Conservation (phyloP, 805 yeast species). For the Saturnispora mendoncae region DNA sequence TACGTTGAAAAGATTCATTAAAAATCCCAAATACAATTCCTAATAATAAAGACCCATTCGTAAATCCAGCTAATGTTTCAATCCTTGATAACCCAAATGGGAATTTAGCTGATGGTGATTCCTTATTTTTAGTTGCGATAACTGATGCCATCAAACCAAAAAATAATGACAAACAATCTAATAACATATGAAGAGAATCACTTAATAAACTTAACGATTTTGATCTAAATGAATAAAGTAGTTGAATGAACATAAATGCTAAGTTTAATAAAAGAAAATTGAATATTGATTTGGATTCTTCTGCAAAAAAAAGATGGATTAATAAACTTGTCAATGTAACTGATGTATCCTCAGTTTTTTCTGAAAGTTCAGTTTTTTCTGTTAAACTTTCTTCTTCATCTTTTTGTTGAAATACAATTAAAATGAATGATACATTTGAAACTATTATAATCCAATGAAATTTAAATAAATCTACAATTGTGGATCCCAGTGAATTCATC, state of each 20-base stretch:
- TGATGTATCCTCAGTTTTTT: neutral
- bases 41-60: constrained; percentile 80
- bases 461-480: neutral
- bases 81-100: constrained; percentile 83
- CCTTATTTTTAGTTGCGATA: constrained; percentile 25
- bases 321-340: constrained; percentile 19
- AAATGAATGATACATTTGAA: constrained; percentile 9
- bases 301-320: constrained; percentile 35
- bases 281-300: constrained; percentile 82
- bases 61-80: constrained; percentile 90
- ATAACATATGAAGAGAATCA: constrained; percentile 92
- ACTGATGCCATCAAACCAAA: constrained; percentile 83
- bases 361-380: neutral
- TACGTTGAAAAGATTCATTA: constrained; percentile 77
- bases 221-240: constrained; percentile 84
- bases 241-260: constrained; percentile 89
- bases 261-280: constrained; percentile 78
- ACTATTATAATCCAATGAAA: constrained; percentile 7
- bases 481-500: neutral
- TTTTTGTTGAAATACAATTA: constrained; percentile 9
- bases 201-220: constrained; percentile 86
- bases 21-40: constrained; percentile 87
- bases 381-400: neutral
- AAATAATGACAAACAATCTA: constrained; percentile 86
- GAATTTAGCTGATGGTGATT: constrained; percentile 34